phyloP scores from a whole-genome alignment of 768 basidiomycete species.

The Neoboletus magnificus region DNA sequence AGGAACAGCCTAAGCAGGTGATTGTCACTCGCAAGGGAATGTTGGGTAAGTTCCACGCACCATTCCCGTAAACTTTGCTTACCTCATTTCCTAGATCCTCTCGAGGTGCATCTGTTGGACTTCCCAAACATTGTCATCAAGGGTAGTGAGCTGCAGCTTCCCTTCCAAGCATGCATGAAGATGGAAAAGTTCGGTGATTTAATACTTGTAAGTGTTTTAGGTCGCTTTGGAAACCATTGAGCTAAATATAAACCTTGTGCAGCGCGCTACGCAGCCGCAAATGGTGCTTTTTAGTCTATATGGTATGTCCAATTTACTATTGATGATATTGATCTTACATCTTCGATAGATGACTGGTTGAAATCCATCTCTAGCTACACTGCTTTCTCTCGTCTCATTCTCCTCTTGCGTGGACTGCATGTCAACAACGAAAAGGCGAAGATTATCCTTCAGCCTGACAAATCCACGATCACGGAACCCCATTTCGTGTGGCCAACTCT shows the following conservation, averaged over 20 bases:
- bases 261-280: conserved; percentile 96
- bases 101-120: conserved; percentile 98
- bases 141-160: conserved; percentile 94
- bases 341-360: conserved; percentile 84
- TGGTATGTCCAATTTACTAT: conserved; percentile 40
- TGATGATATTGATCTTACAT: conserved; percentile 5
- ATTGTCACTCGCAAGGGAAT: conserved; percentile 99
- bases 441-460: conserved; percentile 96
- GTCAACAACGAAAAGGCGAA: conserved; percentile 99
- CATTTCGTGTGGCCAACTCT: conserved; percentile 98
- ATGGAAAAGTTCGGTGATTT: conserved; percentile 99
- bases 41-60: conserved; percentile 59
- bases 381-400: conserved; percentile 95
- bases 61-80: not conserved
- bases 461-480: conserved; percentile 93
- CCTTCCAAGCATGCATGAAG: conserved; percentile 99
- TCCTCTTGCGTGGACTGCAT: conserved; percentile 94
- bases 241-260: conserved; percentile 2
- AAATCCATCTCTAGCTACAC: conserved; percentile 99
- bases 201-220: conserved; percentile 57
- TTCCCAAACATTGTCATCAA: conserved; percentile 99
- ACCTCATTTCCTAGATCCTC: conserved; percentile 54
- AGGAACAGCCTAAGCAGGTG: conserved; percentile 99
- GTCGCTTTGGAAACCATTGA: not conserved
- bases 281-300: conserved; percentile 99